Percentiles rank a stretch among this genome's conserved stretches.
Conservation (phyloP, 202 grass and related monocot species). For the Eragrostis tef region DNA sequence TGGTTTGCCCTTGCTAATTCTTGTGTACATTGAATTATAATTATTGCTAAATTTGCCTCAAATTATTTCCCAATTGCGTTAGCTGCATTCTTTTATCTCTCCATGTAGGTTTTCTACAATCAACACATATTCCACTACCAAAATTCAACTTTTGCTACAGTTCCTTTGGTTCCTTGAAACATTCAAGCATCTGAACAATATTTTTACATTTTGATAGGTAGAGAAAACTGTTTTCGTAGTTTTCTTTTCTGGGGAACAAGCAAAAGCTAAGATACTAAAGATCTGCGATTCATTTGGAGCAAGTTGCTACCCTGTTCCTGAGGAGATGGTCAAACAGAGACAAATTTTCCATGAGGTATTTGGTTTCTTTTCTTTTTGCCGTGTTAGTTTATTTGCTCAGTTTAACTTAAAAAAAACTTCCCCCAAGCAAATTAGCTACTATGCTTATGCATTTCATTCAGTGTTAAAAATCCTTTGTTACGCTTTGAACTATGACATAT, state of each 20-base stretch:
- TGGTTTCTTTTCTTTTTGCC: conserved; percentile 37
- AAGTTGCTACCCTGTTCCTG: conserved; percentile 97
- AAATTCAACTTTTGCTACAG: not conserved
- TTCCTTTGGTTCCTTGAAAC: conserved; percentile 7
- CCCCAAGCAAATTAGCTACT: not conserved
- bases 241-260: conserved; percentile 98
- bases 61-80: conserved; percentile 36
- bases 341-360: conserved; percentile 92
- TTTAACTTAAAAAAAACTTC: not conserved
- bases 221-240: conserved; percentile 97
- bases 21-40: conserved; percentile 40
- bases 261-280: conserved; percentile 83
- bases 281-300: conserved; percentile 94
- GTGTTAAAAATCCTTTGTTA: not conserved
- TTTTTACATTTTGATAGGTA: conserved; percentile 59
- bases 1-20: conserved; percentile 46
- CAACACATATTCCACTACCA: conserved; percentile 16
- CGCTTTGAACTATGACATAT: not conserved
- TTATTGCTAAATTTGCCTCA: not conserved
- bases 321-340: conserved; percentile 84
- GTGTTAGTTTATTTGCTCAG: conserved; percentile 5
- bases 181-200: conserved; percentile 26
- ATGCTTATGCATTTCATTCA: conserved; percentile 13
- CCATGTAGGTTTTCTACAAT: conserved; percentile 1
- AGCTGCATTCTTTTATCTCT: conserved; percentile 35